Percentiles rank a stretch among this genome's conserved stretches.
Conservation (phyloP, 208 protist genomes). For the Wallacemonas collosoma region DNA sequence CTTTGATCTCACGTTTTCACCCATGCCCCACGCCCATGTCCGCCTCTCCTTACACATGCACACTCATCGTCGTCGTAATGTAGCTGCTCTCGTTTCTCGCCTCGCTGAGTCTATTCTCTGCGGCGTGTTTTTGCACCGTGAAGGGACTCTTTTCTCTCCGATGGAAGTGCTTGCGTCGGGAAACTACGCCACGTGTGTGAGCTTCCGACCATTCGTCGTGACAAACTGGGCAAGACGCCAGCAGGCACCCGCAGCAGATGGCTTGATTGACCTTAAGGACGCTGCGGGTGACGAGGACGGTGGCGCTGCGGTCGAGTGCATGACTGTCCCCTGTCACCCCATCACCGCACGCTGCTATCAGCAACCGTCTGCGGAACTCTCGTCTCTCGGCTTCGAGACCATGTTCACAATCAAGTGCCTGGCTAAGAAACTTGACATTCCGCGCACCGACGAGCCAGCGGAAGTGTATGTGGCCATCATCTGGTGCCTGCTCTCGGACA, state of each 20-base stretch:
- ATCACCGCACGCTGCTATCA: background rate
- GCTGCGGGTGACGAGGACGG: background rate
- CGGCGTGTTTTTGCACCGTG: no score
- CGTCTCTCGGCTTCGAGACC: conserved; percentile 6
- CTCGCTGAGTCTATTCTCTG: no score
- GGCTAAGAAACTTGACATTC: conserved; percentile 7
- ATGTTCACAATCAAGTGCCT: conserved; percentile 7
- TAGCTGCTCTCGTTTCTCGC: no score
- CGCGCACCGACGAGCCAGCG: background rate
- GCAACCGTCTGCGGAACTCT: conserved; percentile 12
- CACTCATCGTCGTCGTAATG: no score
- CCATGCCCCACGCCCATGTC: no score
- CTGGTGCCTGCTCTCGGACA: conserved; percentile 32
- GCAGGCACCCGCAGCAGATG: background rate
- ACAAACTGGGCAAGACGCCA: background rate
- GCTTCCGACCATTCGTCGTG: conserved; percentile 1
- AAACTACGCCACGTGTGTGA: conserved; percentile 12
- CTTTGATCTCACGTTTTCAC: no score
- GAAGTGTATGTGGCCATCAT: conserved; percentile 24
- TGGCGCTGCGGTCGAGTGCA: background rate
- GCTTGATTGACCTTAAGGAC: background rate
- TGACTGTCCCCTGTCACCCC: background rate
- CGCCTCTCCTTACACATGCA: no score
- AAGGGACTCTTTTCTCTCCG: no score
- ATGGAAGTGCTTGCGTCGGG: conserved; percentile 4